These are phyloP conservation scores for Magnolia sinica DNA, from an alignment of 164 flowering plant genomes.

Conservation along the genomic window DNA sequence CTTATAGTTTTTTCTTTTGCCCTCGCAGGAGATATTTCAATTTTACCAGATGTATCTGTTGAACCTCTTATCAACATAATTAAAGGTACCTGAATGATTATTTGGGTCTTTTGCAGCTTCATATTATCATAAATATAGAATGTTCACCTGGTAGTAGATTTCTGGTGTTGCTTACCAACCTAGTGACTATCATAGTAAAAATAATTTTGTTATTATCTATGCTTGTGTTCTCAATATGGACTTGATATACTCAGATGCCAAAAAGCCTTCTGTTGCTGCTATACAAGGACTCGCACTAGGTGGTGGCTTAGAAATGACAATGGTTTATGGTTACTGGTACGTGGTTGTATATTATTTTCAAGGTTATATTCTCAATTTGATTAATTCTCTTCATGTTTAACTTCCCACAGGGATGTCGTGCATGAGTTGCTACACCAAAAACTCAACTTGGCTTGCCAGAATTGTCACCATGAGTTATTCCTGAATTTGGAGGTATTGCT, in stretches of 20 bases:
- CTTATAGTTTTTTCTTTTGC: not conserved
- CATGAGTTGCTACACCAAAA: conserved; percentile 75
- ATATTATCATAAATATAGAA: not conserved
- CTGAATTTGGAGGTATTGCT: conserved; percentile 85
- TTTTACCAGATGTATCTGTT: conserved; percentile 69
- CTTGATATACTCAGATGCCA: conserved; percentile 43
- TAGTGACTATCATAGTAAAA: not conserved
- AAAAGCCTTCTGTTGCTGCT: conserved; percentile 91
- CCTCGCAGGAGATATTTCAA: conserved; percentile 67
- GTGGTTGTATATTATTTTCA: not conserved
- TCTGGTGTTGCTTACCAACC: not conserved
- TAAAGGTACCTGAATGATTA: conserved; percentile 51
- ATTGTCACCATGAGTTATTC: conserved; percentile 80
- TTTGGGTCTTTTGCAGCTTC: not conserved
- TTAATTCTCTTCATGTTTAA: not conserved
- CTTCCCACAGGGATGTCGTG: conserved; percentile 74
- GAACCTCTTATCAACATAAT: conserved; percentile 61
- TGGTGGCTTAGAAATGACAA: conserved; percentile 85
- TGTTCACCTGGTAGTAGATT: not conserved
- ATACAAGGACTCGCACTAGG: conserved; percentile 94
- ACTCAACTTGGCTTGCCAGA: conserved; percentile 92
- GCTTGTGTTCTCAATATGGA: not conserved
- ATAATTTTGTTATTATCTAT: conserved; percentile 6
- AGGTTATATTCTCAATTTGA: not conserved
- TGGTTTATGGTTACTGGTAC: conserved; percentile 50